Evolutionary conservation across 495 filamentous ascomycete species (phyloP), one percentile per base, ranked within the genome.

Genomic region (Thozetella sp.): DNA sequence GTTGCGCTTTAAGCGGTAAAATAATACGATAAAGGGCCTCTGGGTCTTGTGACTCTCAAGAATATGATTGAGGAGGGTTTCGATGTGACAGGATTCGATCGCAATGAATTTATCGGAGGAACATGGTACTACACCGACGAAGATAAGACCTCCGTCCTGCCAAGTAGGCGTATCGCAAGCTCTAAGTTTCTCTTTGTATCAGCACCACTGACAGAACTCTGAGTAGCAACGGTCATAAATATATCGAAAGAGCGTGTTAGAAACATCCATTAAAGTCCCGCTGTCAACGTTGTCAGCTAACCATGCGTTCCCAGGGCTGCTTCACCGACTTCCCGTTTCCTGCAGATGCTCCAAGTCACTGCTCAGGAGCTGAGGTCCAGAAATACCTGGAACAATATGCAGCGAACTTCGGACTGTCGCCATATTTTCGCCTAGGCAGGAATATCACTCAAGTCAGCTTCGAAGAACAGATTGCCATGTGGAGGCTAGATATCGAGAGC

Each of bases 31-130:
- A n/a, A 46, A 63, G 63, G 63, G 4, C 30, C 54, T 2, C 25
- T 26, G 37, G 63, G 63, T 13, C 37, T 63, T 24, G 60, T 51
- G 6, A 55, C 59, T 22, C 22, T 63, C 40, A 66, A 66, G 50
- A 57, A 55, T 25, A 45, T 66, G 17, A n/a, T 45, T 1, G 60
- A 66, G 45, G 63, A 63, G 40, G 60, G 56, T 17, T 65, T 65
- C 43, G 55, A 66, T 22, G 60, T 56, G 22, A 59, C 54, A 15
- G 60, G 34, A 13, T 66, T 56, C 23, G 63, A 66, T 20, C 34
- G 54, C 15, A 60, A 56, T 19, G 43, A 55, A 20, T 50, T 53
- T 27, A 45, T 57, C 27, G 60, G 63, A 23, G 60, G 63, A 23
- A 24, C 63, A 25, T 66, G 63, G 63, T 34, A 48, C 34, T 61